These are phyloP conservation scores for Ormosia emarginata DNA, from an alignment of 306 rosid species.

Conservation along the genomic window DNA sequence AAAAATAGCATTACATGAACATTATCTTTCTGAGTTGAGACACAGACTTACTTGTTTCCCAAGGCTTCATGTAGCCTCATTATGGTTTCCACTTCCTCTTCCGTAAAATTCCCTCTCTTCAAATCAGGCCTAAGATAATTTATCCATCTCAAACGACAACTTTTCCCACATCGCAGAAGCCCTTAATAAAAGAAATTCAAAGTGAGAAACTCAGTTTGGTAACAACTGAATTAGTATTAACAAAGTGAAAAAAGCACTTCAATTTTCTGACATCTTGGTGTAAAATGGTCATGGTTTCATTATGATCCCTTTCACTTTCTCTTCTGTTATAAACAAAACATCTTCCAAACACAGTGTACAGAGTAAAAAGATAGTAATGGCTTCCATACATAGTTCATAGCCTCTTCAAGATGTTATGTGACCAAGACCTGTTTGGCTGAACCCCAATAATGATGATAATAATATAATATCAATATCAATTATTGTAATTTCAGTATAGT, in stretches of 20 bases:
- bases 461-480: no score
- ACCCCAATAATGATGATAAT: no score
- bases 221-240: neutral
- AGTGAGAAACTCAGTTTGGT: neutral
- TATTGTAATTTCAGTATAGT: no score
- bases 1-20: neutral
- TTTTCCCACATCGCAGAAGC: conserved; percentile 79
- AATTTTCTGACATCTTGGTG: neutral
- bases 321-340: neutral
- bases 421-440: no score
- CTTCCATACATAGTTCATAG: no score
- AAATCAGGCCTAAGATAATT: conserved; percentile 95
- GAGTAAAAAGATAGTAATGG: no score
- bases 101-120: conserved; percentile 73
- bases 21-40: neutral
- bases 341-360: neutral
- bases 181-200: conserved; percentile 36
- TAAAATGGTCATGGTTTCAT: conserved; percentile 15
- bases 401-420: no score
- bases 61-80: conserved; percentile 51
- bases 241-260: neutral
- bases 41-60: conserved; percentile 74
- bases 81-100: conserved; percentile 66
- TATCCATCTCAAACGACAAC: conserved; percentile 97
- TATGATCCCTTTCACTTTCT: neutral